phyloP scores from a whole-genome alignment of 116 monocot species.

The Zostera marina region DNA sequence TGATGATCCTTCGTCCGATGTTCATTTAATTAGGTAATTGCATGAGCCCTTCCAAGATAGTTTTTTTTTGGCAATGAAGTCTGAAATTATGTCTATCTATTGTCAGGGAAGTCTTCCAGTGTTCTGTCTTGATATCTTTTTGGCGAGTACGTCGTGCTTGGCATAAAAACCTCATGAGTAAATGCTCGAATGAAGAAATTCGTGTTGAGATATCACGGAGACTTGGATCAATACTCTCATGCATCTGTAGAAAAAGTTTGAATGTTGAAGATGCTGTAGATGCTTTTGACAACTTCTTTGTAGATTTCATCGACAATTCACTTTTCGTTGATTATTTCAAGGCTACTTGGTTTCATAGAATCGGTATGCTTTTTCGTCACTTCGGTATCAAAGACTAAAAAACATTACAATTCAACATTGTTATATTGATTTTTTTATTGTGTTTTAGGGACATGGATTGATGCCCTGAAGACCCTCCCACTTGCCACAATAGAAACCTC shows the following conservation, averaged over 20 bases:
- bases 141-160: constrained; percentile 88
- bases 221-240: constrained; percentile 43
- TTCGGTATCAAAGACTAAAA: background rate
- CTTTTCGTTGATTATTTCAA: constrained; percentile 81
- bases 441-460: constrained; percentile 43
- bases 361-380: constrained; percentile 26
- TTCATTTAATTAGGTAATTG: constrained; percentile 51
- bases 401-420: background rate
- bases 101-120: constrained; percentile 69
- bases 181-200: constrained; percentile 34
- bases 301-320: constrained; percentile 60
- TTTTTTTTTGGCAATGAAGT: background rate
- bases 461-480: constrained; percentile 50
- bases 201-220: constrained; percentile 33
- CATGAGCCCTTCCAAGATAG: background rate
- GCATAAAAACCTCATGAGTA: constrained; percentile 70
- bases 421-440: constrained; percentile 1
- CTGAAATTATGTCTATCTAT: background rate
- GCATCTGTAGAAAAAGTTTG: constrained; percentile 42
- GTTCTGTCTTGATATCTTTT: constrained; percentile 66
- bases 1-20: constrained; percentile 79
- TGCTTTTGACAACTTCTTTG: constrained; percentile 51
- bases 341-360: constrained; percentile 79
- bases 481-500: constrained; percentile 59
- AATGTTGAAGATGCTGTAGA: constrained; percentile 8